Conservation (phyloP, 345 rosid genomes). For the Salix caprea region DNA sequence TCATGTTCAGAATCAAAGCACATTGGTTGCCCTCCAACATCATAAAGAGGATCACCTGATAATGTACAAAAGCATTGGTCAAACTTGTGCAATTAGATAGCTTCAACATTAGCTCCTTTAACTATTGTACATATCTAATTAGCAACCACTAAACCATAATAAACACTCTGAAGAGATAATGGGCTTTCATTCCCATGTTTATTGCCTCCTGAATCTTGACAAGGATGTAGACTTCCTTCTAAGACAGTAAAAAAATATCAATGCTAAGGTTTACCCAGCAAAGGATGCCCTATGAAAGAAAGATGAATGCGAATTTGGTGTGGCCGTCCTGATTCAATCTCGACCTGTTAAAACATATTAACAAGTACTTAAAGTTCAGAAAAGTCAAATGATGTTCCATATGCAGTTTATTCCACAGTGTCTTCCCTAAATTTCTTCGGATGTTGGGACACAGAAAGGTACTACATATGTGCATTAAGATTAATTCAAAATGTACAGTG, state of each 20-base stretch:
- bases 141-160: background rate
- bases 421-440: background rate
- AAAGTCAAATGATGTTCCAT: background rate
- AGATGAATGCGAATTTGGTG: conserved; percentile 93
- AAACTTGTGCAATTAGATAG: background rate
- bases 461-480: background rate
- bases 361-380: background rate
- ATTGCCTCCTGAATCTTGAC: background rate
- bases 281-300: conserved; percentile 79
- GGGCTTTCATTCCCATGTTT: background rate
- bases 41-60: conserved; percentile 79
- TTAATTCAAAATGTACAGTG: background rate
- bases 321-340: conserved; percentile 87
- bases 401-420: background rate
- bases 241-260: background rate
- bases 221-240: too few relatives aligned
- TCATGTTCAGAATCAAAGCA: conserved; percentile 37
- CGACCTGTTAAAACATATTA: conserved; percentile 44
- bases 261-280: conserved; percentile 50
- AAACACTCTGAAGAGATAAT: background rate
- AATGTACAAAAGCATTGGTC: background rate
- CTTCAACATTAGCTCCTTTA: background rate
- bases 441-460: background rate
- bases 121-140: background rate
- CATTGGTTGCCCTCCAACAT: conserved; percentile 64